Conservation (phyloP, 164 flowering plant genomes). For the Dillenia turbinata region DNA sequence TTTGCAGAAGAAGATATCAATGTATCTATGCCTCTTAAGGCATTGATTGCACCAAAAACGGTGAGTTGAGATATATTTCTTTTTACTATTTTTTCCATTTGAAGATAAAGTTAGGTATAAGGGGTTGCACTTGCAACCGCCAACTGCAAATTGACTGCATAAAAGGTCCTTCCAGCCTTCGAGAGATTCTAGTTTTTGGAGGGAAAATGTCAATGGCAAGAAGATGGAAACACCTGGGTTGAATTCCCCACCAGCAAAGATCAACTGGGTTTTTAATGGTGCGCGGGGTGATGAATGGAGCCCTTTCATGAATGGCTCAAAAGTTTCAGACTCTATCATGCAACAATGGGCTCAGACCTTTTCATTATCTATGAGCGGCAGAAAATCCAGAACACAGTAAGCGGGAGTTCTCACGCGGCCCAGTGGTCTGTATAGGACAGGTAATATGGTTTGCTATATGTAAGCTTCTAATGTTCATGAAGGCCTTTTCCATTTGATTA, state of each 20-base stretch:
- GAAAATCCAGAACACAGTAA: not conserved
- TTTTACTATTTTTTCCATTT: too few relatives aligned
- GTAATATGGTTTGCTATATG: constrained; percentile 1
- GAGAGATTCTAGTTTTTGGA: constrained; percentile 1
- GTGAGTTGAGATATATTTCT: too few relatives aligned
- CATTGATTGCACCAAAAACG: too few relatives aligned
- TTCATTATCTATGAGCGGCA: constrained; percentile 13
- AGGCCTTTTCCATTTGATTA: too few relatives aligned
- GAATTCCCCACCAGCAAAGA: constrained; percentile 21
- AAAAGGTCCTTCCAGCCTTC: not conserved
- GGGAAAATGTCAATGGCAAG: constrained; percentile 4
- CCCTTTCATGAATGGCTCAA: constrained; percentile 22
- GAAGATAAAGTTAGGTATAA: too few relatives aligned
- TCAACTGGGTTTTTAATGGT: constrained; percentile 42
- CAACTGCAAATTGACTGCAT: too few relatives aligned
- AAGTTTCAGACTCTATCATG: constrained; percentile 31
- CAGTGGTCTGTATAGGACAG: not conserved
- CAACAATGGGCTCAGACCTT: constrained; percentile 35
- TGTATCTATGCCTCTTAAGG: not conserved
- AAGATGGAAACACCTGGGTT: constrained; percentile 7
- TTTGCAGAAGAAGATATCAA: constrained; percentile 12
- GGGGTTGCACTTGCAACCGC: too few relatives aligned
- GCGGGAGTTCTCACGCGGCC: too few relatives aligned
- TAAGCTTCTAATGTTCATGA: not conserved
- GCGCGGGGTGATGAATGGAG: constrained; percentile 31